Percentiles rank a stretch among this genome's conserved stretches.
phyloP scores from a whole-genome alignment of 495 filamentous ascomycete species.

The Penicillium odoratum region DNA sequence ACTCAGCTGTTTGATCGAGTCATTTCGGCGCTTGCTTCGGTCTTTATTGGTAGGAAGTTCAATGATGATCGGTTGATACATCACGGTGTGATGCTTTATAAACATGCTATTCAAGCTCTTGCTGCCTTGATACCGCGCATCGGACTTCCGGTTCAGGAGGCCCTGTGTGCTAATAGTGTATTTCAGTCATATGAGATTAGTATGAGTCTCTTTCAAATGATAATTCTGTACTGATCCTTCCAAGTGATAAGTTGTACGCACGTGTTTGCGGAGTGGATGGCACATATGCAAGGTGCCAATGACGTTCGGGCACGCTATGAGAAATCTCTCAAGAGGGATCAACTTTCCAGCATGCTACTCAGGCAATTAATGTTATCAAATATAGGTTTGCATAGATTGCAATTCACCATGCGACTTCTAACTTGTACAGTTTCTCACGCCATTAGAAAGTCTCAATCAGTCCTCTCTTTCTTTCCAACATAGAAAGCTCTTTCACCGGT shows the following conservation, averaged over 20 bases:
- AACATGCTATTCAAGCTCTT: constrained; percentile 6
- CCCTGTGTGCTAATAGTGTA: constrained; percentile 16
- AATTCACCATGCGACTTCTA: background rate
- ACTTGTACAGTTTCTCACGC: constrained; percentile 16
- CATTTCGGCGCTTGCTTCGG: constrained; percentile 14
- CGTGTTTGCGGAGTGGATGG: background rate
- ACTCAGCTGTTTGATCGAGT: constrained; percentile 18
- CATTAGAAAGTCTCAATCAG: constrained; percentile 20
- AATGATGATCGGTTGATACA: constrained; percentile 10
- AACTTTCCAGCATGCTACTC: constrained; percentile 13
- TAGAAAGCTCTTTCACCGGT: constrained; percentile 11
- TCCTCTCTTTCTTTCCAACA: constrained; percentile 16
- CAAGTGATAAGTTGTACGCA: too few relatives aligned
- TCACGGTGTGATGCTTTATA: constrained; percentile 14
- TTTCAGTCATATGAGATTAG: constrained; percentile 19
- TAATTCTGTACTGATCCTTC: too few relatives aligned
- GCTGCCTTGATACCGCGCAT: constrained; percentile 8
- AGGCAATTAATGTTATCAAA: constrained; percentile 18
- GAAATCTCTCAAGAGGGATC: constrained; percentile 7
- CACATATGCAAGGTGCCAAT: constrained; percentile 22
- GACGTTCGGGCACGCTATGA: constrained; percentile 14
- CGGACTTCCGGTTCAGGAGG: constrained; percentile 13
- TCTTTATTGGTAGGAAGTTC: constrained; percentile 18
- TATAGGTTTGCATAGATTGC: background rate
- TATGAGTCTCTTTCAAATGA: background rate